Evolutionary conservation across 805 yeast genomes (phyloP).

Genomic region (Saturnispora hagleri): DNA sequence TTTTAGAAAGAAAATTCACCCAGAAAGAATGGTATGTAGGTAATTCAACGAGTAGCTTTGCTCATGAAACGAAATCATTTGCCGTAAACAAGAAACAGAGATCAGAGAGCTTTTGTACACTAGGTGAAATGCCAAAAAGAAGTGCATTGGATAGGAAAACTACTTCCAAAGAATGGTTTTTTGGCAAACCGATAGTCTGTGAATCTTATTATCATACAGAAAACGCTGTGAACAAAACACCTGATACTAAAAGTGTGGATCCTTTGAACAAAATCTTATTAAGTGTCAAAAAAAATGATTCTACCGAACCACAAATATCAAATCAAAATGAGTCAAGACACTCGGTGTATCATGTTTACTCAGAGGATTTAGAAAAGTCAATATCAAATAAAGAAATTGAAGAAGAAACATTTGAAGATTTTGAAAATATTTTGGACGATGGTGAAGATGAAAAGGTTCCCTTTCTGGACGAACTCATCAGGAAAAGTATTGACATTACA

Average conservation of each 20-base stretch:
- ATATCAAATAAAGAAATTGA: background rate
- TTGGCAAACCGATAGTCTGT: background rate
- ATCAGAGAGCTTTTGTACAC: background rate
- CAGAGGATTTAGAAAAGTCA: background rate
- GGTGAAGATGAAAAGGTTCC: background rate
- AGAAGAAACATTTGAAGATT: background rate
- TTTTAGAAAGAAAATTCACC: background rate
- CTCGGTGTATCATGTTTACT: background rate
- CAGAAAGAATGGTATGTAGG: background rate
- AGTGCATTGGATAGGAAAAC: no score
- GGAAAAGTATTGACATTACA: background rate
- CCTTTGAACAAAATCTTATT: background rate
- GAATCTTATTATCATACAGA: background rate
- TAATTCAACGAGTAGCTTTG: background rate
- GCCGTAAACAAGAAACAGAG: background rate
- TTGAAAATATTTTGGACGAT: background rate
- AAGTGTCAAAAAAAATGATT: background rate
- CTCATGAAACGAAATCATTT: background rate
- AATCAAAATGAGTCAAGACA: background rate
- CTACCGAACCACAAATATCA: background rate
- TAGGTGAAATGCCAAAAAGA: background rate
- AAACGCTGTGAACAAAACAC: background rate
- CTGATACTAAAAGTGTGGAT: background rate
- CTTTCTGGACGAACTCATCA: background rate
- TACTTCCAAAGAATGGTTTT: background rate